These are phyloP conservation scores for Aquilaria sinensis DNA, from an alignment of 345 rosid species.

Conservation along the genomic window DNA sequence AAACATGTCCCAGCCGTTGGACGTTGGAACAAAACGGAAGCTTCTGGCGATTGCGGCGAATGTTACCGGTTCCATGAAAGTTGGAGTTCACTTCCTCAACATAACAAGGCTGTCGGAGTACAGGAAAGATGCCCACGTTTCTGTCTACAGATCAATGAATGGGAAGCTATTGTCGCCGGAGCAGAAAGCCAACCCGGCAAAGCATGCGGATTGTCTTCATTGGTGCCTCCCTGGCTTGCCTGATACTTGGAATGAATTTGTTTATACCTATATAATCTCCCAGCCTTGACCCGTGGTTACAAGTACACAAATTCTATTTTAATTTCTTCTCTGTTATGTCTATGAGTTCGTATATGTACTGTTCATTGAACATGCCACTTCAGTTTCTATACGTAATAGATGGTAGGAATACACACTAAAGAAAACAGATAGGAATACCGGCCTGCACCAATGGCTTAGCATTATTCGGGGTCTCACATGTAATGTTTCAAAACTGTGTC, in stretches of 20 bases:
- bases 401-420: too few relatives aligned
- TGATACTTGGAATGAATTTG: constrained; percentile 83
- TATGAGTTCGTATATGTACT: not conserved
- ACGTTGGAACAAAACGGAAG: constrained; percentile 54
- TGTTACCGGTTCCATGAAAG: constrained; percentile 39
- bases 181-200: constrained; percentile 46
- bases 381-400: too few relatives aligned
- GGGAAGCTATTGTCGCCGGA: constrained; percentile 41
- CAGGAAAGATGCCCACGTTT: constrained; percentile 79
- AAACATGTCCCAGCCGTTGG: constrained; percentile 23
- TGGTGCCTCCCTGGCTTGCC: constrained; percentile 97
- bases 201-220: constrained; percentile 69
- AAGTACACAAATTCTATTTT: too few relatives aligned
- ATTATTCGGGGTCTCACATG: too few relatives aligned
- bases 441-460: too few relatives aligned
- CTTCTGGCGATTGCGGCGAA: constrained; percentile 39
- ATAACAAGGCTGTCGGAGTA: constrained; percentile 65
- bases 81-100: constrained; percentile 44
- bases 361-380: too few relatives aligned
- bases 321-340: not conserved
- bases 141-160: constrained; percentile 34
- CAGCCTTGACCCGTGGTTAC: constrained; percentile 14
- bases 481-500: too few relatives aligned
- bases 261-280: constrained; percentile 51
- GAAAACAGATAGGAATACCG: too few relatives aligned